Evolutionary conservation across 306 rosid species (phyloP), one percentile per base, ranked within the genome.

Genomic region (Prunus mume): DNA sequence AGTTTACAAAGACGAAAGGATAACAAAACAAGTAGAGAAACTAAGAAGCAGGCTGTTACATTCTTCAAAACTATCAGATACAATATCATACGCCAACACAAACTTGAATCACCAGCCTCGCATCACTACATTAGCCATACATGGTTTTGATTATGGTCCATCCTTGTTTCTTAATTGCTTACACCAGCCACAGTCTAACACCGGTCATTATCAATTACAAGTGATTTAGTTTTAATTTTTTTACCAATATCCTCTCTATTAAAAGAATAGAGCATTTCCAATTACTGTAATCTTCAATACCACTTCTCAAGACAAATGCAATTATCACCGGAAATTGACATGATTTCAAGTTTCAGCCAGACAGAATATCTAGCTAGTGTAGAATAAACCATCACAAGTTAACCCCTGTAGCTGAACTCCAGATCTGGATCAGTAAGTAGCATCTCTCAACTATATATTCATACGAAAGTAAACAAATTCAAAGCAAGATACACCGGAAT

Each of bases 371-470:
- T 77, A 71, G 70, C 30, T 49, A 56, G 65, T n/a, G 45, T 41
- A 68, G 65, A 57, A 12, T 18, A 64, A 61, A 10, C 30, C 66
- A 64, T 65, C 64, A 45, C 76, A 22, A 15, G 65, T 60, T 60
- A 60, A 25, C 3, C 19, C 34, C 24, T 14, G n/a, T 5, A 25
- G 19, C 38, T 13, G 65, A 56, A 45, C 46, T 79, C 57, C 85
- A 89, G 93, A 91, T 91, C 96, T 84, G 87, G 69, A 84, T 52
- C 62, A 50, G 47, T 83, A 83, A 22, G 15, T 14, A 60, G 57
- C 27, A 19, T 41, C 74, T 13, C 43, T n/a, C n/a, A 63, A 55
- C 82, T 76, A 65, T 15, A 66, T 22, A 38, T 6, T 17, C 13
- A 19, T 9, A 60, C 65, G 3, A 60, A 60, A 12, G 15, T 22